These are phyloP conservation scores for Tillandsia fasciculata DNA, from an alignment of 176 grass and related monocot species.

Conservation along the genomic window DNA sequence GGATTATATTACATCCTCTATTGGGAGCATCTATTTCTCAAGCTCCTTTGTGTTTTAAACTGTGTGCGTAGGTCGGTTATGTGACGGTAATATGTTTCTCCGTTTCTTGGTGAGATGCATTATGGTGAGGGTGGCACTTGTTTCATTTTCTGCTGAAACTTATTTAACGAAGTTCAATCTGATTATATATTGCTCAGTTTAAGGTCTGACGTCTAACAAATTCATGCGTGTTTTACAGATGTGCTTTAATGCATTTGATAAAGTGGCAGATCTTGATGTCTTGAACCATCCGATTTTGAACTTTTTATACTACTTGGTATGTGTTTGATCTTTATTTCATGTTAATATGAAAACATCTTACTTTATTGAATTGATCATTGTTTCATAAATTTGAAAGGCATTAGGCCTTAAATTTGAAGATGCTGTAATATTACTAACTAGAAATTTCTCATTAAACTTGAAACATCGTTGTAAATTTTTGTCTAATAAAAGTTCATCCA, in stretches of 20 bases:
- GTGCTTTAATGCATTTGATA: constrained; percentile 88
- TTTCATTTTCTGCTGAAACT: background rate
- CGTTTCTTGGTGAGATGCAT: constrained; percentile 60
- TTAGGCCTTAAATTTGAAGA: too few species aligned
- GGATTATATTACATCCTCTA: background rate
- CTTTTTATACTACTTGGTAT: constrained; percentile 91
- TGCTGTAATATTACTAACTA: too few species aligned
- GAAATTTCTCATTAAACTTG: too few species aligned
- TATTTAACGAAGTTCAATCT: too few species aligned
- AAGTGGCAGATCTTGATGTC: constrained; percentile 73
- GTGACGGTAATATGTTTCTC: constrained; percentile 64
- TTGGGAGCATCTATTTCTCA: background rate
- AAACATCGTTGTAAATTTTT: too few species aligned
- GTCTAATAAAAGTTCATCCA: too few species aligned
- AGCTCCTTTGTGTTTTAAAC: background rate
- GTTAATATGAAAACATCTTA: too few species aligned
- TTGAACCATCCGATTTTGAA: constrained; percentile 86
- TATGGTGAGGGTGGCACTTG: constrained; percentile 40
- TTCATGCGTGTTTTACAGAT: constrained; percentile 45
- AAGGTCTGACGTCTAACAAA: constrained; percentile 15
- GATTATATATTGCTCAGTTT: constrained; percentile 5
- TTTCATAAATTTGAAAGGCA: too few species aligned
- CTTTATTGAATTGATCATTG: too few species aligned
- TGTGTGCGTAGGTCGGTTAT: constrained; percentile 44
- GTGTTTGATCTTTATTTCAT: background rate